Evolutionary conservation across 1,284 basidiomycete species (phyloP).

Genomic region (Pulveroboletus sp.): DNA sequence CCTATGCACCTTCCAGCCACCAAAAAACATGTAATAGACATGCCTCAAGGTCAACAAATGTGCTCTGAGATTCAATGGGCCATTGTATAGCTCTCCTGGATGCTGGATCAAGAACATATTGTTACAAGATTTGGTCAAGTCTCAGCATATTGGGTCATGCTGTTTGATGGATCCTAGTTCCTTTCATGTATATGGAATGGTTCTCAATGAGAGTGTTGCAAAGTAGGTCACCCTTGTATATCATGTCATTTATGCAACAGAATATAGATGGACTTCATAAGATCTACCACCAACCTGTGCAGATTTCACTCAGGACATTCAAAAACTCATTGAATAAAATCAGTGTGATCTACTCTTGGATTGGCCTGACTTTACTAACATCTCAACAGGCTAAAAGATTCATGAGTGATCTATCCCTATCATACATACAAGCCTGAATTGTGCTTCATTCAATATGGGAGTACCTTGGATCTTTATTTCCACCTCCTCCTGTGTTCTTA

Average conservation of each 20-base stretch:
- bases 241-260: conserved; percentile 50
- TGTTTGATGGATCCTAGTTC: too few species aligned
- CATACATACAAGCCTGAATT: conserved; percentile 43
- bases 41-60: too few species aligned
- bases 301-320: conserved; percentile 93
- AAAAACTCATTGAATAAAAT: conserved; percentile 90
- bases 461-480: conserved; percentile 63
- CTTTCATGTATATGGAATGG: too few species aligned
- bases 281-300: conserved; percentile 90
- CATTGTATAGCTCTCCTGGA: too few species aligned
- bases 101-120: too few species aligned
- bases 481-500: conserved; percentile 55
- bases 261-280: conserved; percentile 93
- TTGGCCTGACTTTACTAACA: conserved; percentile 8
- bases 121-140: too few species aligned
- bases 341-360: conserved; percentile 43
- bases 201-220: too few species aligned
- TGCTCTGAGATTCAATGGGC: too few species aligned
- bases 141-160: too few species aligned
- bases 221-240: too few species aligned
- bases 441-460: conserved; percentile 82
- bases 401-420: conserved; percentile 55
- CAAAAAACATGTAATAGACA: too few species aligned
- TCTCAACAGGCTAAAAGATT: conserved; percentile 85
- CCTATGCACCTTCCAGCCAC: too few species aligned